A percentile compares a stretch with the other conserved stretches of the same genome.
Evolutionary conservation across 2,329 filamentous ascomycete genomes (phyloP).

Genomic region (Penicillium aurantiogriseum): DNA sequence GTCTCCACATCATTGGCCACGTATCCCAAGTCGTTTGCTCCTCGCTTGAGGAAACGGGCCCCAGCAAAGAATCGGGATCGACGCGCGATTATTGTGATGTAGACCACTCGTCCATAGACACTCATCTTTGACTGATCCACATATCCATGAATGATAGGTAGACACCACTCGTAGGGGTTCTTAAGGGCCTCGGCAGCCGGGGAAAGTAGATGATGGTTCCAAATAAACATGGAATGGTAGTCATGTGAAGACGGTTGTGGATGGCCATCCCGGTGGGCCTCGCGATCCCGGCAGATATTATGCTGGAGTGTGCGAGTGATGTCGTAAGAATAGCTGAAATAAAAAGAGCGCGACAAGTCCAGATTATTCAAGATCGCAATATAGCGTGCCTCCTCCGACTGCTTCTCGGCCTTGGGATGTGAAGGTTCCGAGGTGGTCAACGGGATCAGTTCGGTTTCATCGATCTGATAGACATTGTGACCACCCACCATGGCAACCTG

Average conservation of each 20-base stretch:
- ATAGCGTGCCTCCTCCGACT: constrained; percentile 86
- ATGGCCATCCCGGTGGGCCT: constrained; percentile 64
- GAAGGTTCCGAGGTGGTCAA: constrained; percentile 68
- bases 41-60: constrained; percentile 88
- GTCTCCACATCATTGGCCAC: constrained; percentile 99
- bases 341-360: constrained; percentile 87
- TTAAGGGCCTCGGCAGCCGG: constrained; percentile 69
- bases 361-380: constrained; percentile 85
- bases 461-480: constrained; percentile 93
- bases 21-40: constrained; percentile 89
- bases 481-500: constrained; percentile 95
- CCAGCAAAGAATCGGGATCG: constrained; percentile 92
- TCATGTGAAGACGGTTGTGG: constrained; percentile 69
- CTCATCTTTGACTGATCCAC: constrained; percentile 84
- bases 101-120: constrained; percentile 83
- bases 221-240: constrained; percentile 95
- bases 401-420: constrained; percentile 74
- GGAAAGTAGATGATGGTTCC: constrained; percentile 86
- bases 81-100: constrained; percentile 90
- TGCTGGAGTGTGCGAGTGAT: constrained; percentile 88
- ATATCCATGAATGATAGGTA: constrained; percentile 93
- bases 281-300: constrained; percentile 80
- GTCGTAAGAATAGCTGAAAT: constrained; percentile 98
- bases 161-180: constrained; percentile 91
- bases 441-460: constrained; percentile 87